Conservation (phyloP, 2,329 filamentous ascomycete species). For the Cordyceps fumosorosea region DNA sequence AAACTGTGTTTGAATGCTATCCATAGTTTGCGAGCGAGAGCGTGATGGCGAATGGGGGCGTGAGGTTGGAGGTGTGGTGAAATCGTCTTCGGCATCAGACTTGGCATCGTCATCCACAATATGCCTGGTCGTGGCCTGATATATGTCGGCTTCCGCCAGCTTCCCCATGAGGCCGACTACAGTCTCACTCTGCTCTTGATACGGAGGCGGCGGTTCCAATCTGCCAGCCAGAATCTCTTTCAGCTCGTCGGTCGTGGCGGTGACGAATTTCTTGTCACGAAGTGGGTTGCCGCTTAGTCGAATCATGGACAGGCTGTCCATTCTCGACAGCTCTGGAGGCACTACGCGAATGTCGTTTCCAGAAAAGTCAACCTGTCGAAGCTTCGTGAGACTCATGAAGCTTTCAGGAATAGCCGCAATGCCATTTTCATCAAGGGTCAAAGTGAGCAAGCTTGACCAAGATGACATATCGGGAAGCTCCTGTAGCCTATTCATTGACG, state of each 20-base stretch:
- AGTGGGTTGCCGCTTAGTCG: constrained; percentile 85
- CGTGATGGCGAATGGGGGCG: constrained; percentile 43
- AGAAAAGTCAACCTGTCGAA: constrained; percentile 76
- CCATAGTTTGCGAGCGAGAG: constrained; percentile 41
- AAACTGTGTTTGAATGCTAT: constrained; percentile 37
- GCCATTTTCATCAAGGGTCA: constrained; percentile 77
- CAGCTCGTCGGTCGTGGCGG: constrained; percentile 72
- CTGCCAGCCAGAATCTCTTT: constrained; percentile 66
- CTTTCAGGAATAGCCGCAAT: constrained; percentile 70
- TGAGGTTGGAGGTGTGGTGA: constrained; percentile 52
- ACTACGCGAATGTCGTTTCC: constrained; percentile 75
- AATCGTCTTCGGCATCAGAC: constrained; percentile 47
- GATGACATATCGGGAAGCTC: constrained; percentile 64
- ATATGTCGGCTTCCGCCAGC: constrained; percentile 27
- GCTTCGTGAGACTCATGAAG: constrained; percentile 58
- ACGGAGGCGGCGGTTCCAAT: constrained; percentile 50
- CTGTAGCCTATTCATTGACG: constrained; percentile 76
- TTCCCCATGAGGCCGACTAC: constrained; percentile 19
- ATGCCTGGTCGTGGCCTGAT: constrained; percentile 1
- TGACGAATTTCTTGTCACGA: constrained; percentile 77
- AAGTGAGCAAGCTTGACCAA: constrained; percentile 66
- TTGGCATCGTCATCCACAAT: constrained; percentile 34
- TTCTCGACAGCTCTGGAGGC: constrained; percentile 68
- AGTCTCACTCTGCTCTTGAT: constrained; percentile 26
- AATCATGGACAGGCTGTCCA: constrained; percentile 70